Conservation (phyloP, 1,284 basidiomycete species). For the Trichosporon sp. region DNA sequence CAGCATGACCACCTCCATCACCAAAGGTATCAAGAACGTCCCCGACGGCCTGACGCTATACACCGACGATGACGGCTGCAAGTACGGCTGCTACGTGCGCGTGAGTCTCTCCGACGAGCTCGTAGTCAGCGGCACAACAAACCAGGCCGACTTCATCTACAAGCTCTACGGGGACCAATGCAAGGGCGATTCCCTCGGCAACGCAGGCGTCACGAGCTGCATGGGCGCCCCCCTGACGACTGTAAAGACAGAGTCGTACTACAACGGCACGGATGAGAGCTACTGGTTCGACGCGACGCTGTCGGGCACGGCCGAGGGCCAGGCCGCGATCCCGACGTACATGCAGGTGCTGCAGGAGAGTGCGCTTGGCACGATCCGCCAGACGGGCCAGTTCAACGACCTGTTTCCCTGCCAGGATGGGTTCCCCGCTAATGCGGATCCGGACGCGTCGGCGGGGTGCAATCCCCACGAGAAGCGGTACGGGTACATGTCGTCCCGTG, state of each 20-base stretch:
- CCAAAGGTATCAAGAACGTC: neutral
- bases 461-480: neutral
- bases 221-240: neutral
- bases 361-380: neutral
- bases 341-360: neutral
- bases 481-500: neutral
- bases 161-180: neutral
- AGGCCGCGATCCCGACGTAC: neutral
- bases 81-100: neutral
- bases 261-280: neutral
- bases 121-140: neutral
- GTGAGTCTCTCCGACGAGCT: neutral
- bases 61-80: neutral
- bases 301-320: neutral
- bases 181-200: neutral
- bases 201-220: neutral
- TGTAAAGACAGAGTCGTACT: neutral
- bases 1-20: neutral
- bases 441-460: neutral
- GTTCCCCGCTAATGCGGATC: neutral
- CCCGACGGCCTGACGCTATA: neutral
- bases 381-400: neutral
- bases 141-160: constrained; percentile 4
- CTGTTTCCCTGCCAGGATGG: neutral
- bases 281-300: neutral